phyloP scores from a whole-genome alignment of 805 yeast genomes.

The Candida yuanshanica region DNA sequence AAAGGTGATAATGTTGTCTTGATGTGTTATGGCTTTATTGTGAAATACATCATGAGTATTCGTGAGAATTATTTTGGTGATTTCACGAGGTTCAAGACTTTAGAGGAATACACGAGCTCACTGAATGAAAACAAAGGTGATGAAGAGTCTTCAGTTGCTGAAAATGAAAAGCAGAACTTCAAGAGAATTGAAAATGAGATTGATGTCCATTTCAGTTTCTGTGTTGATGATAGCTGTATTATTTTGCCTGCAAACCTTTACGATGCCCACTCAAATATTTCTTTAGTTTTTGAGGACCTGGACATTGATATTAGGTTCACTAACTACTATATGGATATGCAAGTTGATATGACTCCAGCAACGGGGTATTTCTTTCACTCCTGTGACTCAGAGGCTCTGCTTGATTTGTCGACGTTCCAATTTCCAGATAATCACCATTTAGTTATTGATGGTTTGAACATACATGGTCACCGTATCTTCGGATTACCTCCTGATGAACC shows the following conservation, averaged over 20 bases:
- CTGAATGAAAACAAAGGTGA: constrained; percentile 6
- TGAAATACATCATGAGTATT: constrained; percentile 68
- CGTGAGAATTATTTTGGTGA: constrained; percentile 92
- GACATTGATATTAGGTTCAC: constrained; percentile 82
- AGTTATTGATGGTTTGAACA: constrained; percentile 48
- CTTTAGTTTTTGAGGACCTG: constrained; percentile 56
- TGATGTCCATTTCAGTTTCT: constrained; percentile 70
- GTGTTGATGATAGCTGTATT: constrained; percentile 63
- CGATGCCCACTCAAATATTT: constrained; percentile 53
- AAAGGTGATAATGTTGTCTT: constrained; percentile 62
- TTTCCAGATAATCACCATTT: constrained; percentile 30
- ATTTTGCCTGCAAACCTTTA: constrained; percentile 71
- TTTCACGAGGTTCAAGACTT: constrained; percentile 71
- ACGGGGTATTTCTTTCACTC: constrained; percentile 26
- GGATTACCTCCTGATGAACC: constrained; percentile 89
- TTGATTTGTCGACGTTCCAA: constrained; percentile 10
- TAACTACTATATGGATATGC: constrained; percentile 90
- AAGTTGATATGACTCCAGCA: constrained; percentile 63
- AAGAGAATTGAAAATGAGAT: constrained; percentile 62
- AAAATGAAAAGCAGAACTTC: constrained; percentile 6
- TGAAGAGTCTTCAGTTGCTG: neutral
- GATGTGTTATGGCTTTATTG: constrained; percentile 71
- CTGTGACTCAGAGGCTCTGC: constrained; percentile 7
- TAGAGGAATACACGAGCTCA: constrained; percentile 65
- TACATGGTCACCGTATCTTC: constrained; percentile 89